A percentile compares a stretch with the other conserved stretches of the same genome.
Conservation (phyloP, 345 rosid species). For the Pelargonium nanum region DNA sequence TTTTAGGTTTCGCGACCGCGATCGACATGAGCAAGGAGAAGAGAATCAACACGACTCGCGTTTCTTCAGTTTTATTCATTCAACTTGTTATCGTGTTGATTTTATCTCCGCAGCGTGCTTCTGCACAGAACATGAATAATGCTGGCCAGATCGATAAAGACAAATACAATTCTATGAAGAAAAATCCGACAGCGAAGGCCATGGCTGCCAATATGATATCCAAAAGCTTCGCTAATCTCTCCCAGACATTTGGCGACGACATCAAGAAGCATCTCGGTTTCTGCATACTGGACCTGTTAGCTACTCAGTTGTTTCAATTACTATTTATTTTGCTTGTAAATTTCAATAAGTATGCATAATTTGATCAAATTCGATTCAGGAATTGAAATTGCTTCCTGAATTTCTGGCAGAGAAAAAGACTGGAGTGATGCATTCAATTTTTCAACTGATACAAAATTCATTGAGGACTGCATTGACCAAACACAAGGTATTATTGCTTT, state of each 20-base stretch:
- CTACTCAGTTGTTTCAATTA: background rate
- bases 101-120: conserved; percentile 8
- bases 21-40: conserved; percentile 34
- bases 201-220: conserved; percentile 30
- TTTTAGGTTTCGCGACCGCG: background rate
- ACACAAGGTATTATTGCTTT: conserved; percentile 39
- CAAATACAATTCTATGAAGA: conserved; percentile 7
- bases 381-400: background rate
- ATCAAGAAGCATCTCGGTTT: conserved; percentile 52
- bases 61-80: conserved; percentile 16
- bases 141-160: background rate
- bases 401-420: conserved; percentile 51
- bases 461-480: conserved; percentile 43
- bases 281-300: conserved; percentile 85
- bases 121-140: conserved; percentile 10
- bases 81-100: conserved; percentile 9
- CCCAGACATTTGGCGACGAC: conserved; percentile 48
- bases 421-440: conserved; percentile 86
- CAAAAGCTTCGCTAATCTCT: conserved; percentile 42
- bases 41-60: background rate
- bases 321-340: background rate
- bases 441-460: conserved; percentile 44
- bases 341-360: background rate
- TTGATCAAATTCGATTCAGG: background rate
- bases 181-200: conserved; percentile 30